These are phyloP conservation scores for Verticillium albo-atrum DNA, from an alignment of 2,329 filamentous ascomycete genomes.

Conservation along the genomic window DNA sequence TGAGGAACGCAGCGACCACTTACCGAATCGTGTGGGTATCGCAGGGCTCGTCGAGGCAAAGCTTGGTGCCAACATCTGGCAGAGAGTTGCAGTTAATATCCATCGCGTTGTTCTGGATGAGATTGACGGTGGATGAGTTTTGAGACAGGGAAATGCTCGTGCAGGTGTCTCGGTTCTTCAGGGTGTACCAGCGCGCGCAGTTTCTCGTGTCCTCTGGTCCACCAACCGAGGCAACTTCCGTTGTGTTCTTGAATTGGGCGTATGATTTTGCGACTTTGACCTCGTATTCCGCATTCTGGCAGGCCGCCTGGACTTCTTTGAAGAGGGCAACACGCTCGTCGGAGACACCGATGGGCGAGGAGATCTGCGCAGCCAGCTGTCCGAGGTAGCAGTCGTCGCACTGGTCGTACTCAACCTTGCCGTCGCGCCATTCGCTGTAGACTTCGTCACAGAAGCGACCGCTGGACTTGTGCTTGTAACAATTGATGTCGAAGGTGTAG, in stretches of 20 bases:
- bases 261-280: neutral
- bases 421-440: neutral
- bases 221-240: too few species aligned
- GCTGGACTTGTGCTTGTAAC: neutral
- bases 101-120: neutral
- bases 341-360: neutral
- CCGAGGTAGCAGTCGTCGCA: neutral
- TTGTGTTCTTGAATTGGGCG: neutral
- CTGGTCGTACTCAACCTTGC: neutral
- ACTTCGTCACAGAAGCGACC: neutral
- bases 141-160: neutral
- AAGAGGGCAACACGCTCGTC: neutral
- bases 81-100: neutral
- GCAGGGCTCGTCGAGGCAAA: neutral
- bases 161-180: neutral
- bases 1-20: too few species aligned
- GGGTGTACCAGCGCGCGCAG: neutral
- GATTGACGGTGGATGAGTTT: neutral
- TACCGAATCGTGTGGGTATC: neutral
- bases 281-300: neutral
- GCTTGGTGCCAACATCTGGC: neutral
- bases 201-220: neutral
- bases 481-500: neutral
- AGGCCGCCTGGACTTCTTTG: neutral
- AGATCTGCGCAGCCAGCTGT: neutral